phyloP scores from a whole-genome alignment of 306 rosid genomes.

The Chamaecrista fasciculata region DNA sequence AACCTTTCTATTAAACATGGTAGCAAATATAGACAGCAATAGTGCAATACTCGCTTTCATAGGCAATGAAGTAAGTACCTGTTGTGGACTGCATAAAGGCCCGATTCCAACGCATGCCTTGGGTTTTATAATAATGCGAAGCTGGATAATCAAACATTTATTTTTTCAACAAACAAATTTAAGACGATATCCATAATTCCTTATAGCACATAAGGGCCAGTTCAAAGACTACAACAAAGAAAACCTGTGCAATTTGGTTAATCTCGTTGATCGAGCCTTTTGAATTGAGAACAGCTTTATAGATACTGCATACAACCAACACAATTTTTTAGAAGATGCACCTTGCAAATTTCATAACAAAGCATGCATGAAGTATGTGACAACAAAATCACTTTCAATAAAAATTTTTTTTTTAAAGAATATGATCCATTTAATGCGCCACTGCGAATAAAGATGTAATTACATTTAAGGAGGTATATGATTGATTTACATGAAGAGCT shows the following conservation, averaged over 20 bases:
- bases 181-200: constrained; percentile 29
- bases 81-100: constrained; percentile 85
- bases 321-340: constrained; percentile 19
- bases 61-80: constrained; percentile 53
- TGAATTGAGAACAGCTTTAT: constrained; percentile 79
- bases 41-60: constrained; percentile 1
- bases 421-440: neutral
- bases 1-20: constrained; percentile 11
- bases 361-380: neutral
- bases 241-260: constrained; percentile 94
- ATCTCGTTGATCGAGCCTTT: constrained; percentile 78
- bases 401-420: neutral
- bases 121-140: constrained; percentile 88
- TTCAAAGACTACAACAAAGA: constrained; percentile 36
- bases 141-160: constrained; percentile 52
- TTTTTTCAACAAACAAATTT: constrained; percentile 36
- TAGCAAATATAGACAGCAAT: constrained; percentile 25
- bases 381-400: constrained; percentile 5
- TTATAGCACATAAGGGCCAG: constrained; percentile 16
- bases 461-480: neutral
- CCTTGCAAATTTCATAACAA: constrained; percentile 20
- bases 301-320: constrained; percentile 60
- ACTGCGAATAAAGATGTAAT: neutral
- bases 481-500: neutral
- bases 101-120: constrained; percentile 75